Evolutionary conservation across 2,329 filamentous ascomycete species (phyloP).

Genomic region (Botryosphaeria dothidea): DNA sequence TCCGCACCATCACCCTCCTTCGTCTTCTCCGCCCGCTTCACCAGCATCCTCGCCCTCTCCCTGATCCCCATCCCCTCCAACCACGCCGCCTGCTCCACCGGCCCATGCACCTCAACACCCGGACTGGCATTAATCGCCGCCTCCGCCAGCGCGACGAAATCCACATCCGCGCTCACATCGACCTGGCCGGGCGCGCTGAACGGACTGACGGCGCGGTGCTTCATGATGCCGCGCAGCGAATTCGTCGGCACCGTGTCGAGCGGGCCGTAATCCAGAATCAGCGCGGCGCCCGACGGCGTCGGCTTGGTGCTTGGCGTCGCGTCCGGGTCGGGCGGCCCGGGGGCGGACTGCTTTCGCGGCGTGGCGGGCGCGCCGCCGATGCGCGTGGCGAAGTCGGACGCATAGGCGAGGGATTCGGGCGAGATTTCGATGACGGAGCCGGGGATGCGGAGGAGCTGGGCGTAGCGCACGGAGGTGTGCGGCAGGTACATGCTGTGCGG

Average conservation of each 20-base stretch:
- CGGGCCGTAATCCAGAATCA: constrained; percentile 96
- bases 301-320: constrained; percentile 50
- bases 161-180: constrained; percentile 89
- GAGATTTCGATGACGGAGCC: constrained; percentile 84
- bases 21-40: constrained; percentile 41
- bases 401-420: constrained; percentile 80
- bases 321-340: constrained; percentile 19
- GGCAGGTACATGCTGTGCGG: constrained; percentile 85
- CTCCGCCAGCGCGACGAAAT: constrained; percentile 86
- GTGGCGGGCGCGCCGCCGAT: constrained; percentile 67
- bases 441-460: constrained; percentile 65
- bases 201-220: constrained; percentile 75
- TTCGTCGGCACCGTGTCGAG: constrained; percentile 77
- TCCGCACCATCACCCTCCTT: not conserved
- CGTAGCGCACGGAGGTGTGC: constrained; percentile 77
- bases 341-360: constrained; percentile 25
- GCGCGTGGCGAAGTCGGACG: constrained; percentile 75
- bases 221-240: constrained; percentile 84
- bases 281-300: constrained; percentile 74
- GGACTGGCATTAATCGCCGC: constrained; percentile 71
- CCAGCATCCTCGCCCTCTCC: constrained; percentile 71
- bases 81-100: constrained; percentile 82
- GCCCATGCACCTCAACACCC: constrained; percentile 88
- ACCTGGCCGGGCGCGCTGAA: constrained; percentile 79
- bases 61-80: constrained; percentile 78